Percentiles rank a stretch among this genome's conserved stretches.
phyloP scores from a whole-genome alignment of 2,329 filamentous ascomycete genomes.

The Arthrobotrys musiformis region DNA sequence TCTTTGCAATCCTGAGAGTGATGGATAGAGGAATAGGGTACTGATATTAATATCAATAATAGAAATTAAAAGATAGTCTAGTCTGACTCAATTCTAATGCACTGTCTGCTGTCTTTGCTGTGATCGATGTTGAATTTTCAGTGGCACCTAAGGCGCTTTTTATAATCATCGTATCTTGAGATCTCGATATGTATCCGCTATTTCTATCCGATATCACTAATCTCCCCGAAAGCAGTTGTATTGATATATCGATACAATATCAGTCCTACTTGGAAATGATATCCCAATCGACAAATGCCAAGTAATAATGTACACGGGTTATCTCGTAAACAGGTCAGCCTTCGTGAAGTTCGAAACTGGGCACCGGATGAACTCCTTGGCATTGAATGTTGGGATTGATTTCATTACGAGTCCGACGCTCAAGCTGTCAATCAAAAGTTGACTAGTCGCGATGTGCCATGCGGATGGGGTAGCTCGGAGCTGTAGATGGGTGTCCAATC shows the following conservation, averaged over 20 bases:
- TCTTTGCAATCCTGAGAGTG: neutral
- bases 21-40: neutral
- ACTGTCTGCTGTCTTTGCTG: neutral
- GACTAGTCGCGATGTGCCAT: neutral
- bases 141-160: constrained; percentile 4
- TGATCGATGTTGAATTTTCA: neutral
- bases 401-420: neutral
- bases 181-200: neutral
- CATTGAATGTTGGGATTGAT: neutral
- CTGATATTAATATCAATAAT: neutral
- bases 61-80: neutral
- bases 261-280: neutral
- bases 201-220: constrained; percentile 19
- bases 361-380: neutral
- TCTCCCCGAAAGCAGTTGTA: neutral
- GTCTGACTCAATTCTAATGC: neutral
- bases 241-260: neutral
- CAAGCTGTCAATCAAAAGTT: neutral
- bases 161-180: neutral
- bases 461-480: neutral
- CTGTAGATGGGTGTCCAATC: neutral
- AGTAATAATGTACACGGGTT: neutral
- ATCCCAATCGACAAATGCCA: neutral
- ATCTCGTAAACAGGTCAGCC: neutral
- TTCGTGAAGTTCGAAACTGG: neutral